phyloP scores from a whole-genome alignment of 352 stramenopile species.

The Phytophthora fragariae region DNA sequence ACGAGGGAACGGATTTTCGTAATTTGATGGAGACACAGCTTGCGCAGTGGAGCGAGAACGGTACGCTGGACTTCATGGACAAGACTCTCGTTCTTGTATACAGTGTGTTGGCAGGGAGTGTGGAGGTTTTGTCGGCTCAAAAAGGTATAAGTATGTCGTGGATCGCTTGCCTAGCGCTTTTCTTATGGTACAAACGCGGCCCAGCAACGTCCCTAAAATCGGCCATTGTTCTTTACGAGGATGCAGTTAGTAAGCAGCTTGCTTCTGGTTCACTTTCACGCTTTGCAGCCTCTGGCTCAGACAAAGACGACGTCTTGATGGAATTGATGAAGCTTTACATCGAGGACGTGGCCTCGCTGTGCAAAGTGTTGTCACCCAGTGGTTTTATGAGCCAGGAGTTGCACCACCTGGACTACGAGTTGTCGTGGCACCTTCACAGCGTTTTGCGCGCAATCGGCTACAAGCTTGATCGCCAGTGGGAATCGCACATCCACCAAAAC shows the following conservation, averaged over 20 bases:
- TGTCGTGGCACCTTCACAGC: constrained; percentile 81
- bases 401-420: constrained; percentile 75
- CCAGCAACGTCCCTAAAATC: constrained; percentile 56
- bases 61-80: constrained; percentile 65
- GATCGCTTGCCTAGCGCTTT: constrained; percentile 66
- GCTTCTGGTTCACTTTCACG: constrained; percentile 43
- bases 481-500: constrained; percentile 83
- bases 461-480: constrained; percentile 76
- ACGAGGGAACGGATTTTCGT: constrained; percentile 61
- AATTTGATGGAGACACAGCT: constrained; percentile 64
- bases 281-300: constrained; percentile 29
- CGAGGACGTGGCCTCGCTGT: constrained; percentile 58
- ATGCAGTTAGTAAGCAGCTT: constrained; percentile 52
- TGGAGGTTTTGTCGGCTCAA: constrained; percentile 66
- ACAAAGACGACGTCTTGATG: constrained; percentile 71
- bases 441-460: constrained; percentile 78
- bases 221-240: constrained; percentile 51
- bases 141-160: constrained; percentile 57
- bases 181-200: constrained; percentile 77
- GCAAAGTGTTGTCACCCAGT: constrained; percentile 67
- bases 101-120: constrained; percentile 64
- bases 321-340: constrained; percentile 79
- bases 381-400: constrained; percentile 47
- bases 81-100: constrained; percentile 70
- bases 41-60: constrained; percentile 61